Percentiles rank a stretch among this genome's conserved stretches.
Evolutionary conservation across 139 green algal genomes (phyloP).

Genomic region (Parachlorella kessleri): DNA sequence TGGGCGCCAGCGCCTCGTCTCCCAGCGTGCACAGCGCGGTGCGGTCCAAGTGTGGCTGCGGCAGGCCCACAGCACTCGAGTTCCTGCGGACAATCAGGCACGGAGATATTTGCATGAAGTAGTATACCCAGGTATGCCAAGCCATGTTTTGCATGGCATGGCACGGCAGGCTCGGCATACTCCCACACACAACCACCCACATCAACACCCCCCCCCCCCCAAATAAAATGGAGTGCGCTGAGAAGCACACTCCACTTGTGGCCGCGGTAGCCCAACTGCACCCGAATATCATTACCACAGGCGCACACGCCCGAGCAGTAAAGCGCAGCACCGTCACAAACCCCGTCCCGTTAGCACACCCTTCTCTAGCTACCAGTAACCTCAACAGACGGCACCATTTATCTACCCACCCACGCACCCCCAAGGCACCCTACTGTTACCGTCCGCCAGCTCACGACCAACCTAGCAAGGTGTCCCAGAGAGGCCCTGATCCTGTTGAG

Average conservation of each 20-base stretch:
- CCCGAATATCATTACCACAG: too few species aligned
- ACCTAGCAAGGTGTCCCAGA: conserved; percentile 26
- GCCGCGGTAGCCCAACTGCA: too few species aligned
- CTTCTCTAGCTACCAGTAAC: too few species aligned
- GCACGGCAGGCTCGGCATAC: conserved; percentile 35
- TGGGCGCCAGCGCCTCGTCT: conserved; percentile 43
- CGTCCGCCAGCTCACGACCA: neutral
- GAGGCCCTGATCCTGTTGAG: conserved; percentile 70
- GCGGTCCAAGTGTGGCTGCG: conserved; percentile 90
- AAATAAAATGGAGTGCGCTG: too few species aligned
- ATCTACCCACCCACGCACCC: too few species aligned
- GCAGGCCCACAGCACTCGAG: conserved; percentile 71
- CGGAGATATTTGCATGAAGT: conserved; percentile 45
- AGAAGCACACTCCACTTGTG: too few species aligned
- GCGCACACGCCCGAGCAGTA: too few species aligned
- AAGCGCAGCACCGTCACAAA: too few species aligned
- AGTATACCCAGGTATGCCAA: too few species aligned
- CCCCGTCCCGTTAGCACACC: too few species aligned
- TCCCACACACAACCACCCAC: conserved; percentile 1
- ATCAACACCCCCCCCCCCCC: neutral
- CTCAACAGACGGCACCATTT: too few species aligned
- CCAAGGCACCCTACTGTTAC: neutral
- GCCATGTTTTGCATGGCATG: too few species aligned
- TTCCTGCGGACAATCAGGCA: conserved; percentile 34
- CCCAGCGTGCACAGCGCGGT: conserved; percentile 71